Percentiles rank a stretch among this genome's conserved stretches.
Conservation (phyloP, 495 filamentous ascomycete species). For the Aspergillus baeticus region DNA sequence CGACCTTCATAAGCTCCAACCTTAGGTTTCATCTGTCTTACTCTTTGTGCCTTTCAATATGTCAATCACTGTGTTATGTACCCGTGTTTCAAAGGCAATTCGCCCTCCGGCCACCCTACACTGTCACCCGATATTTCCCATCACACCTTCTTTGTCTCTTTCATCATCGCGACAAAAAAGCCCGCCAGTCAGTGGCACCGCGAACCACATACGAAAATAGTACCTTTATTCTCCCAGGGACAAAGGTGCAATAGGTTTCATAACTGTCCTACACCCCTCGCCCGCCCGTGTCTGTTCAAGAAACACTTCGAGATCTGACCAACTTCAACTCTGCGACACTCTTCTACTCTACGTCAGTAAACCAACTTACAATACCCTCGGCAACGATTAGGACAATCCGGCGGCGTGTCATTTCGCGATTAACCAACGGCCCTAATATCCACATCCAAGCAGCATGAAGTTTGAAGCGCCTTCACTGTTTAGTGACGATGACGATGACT, state of each 20-base stretch:
- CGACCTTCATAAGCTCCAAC: no score
- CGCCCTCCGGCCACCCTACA: not conserved
- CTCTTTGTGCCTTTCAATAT: not conserved
- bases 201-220: constrained; percentile 1
- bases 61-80: not conserved
- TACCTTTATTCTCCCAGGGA: not conserved
- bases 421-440: no score
- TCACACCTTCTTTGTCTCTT: constrained; percentile 5
- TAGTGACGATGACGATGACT: not conserved
- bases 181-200: not conserved
- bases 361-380: not conserved
- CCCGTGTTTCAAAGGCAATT: not conserved
- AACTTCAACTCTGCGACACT: not conserved
- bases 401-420: no score
- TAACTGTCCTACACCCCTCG: not conserved
- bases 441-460: not conserved
- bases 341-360: not conserved
- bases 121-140: not conserved
- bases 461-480: not conserved
- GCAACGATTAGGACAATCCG: no score
- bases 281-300: not conserved
- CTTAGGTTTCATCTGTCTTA: no score
- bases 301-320: not conserved
- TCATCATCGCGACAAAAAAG: not conserved
- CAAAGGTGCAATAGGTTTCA: constrained; percentile 5